phyloP scores from a whole-genome alignment of 345 rosid species.

The Acer negundo region DNA sequence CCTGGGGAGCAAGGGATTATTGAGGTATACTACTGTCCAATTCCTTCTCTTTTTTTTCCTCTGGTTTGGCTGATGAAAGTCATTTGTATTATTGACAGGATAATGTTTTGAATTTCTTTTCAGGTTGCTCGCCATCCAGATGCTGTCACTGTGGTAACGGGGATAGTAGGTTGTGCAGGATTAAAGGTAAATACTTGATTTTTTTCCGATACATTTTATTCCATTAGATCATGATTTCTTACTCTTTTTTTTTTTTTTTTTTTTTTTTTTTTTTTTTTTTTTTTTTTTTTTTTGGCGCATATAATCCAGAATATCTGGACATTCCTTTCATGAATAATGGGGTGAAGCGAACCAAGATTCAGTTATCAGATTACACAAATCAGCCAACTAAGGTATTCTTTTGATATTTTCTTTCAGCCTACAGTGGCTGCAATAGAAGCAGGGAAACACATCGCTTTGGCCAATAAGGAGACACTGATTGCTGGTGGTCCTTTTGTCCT shows the following conservation, averaged over 20 bases:
- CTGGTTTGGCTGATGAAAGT: conserved; percentile 16
- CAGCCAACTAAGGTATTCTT: conserved; percentile 13
- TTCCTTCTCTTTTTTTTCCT: not conserved
- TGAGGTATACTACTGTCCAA: conserved; percentile 52
- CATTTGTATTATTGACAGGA: not conserved
- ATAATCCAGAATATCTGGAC: not conserved
- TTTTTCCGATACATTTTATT: not conserved
- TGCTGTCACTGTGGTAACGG: conserved; percentile 89
- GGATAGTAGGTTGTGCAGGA: conserved; percentile 99
- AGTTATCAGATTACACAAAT: not conserved
- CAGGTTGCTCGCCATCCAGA: conserved; percentile 96
- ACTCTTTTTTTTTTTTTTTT: no score
- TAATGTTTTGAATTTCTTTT: conserved; percentile 23
- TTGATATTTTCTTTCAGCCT: conserved; percentile 48
- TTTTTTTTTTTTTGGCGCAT: no score
- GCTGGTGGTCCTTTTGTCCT: conserved; percentile 98
- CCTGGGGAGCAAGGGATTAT: conserved; percentile 92
- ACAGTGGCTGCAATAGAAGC: conserved; percentile 98
- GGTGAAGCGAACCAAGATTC: conserved; percentile 6
- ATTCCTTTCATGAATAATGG: not conserved
- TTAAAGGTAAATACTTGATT: conserved; percentile 52
- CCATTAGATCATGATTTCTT: no score
- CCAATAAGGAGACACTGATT: conserved; percentile 95
- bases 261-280: no score
- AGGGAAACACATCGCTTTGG: conserved; percentile 91